A percentile compares a stretch with the other conserved stretches of the same genome.
Conservation (phyloP, 306 rosid genomes). For the Canavalia ensiformis region DNA sequence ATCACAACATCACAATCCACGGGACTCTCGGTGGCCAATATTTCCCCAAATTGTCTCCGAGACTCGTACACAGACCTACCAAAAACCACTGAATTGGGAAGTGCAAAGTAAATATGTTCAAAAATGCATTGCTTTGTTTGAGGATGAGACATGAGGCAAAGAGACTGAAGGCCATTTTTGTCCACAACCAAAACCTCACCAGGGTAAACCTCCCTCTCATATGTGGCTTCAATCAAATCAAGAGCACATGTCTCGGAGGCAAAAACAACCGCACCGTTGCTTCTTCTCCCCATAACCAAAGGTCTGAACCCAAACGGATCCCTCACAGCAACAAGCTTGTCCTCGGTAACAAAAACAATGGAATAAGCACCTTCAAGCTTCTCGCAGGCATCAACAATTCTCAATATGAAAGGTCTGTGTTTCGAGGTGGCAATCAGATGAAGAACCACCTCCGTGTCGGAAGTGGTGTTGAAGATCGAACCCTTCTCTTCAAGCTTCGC, state of each 20-base stretch:
- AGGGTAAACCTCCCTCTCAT: constrained; percentile 90
- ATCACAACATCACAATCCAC: constrained; percentile 97
- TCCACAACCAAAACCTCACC: constrained; percentile 95
- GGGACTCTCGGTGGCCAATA: constrained; percentile 83
- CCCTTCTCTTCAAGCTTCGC: constrained; percentile 80
- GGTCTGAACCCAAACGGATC: constrained; percentile 92
- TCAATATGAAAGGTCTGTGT: constrained; percentile 76
- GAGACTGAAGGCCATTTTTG: constrained; percentile 77
- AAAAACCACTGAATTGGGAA: constrained; percentile 85
- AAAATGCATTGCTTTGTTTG: constrained; percentile 86
- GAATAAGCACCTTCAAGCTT: constrained; percentile 92
- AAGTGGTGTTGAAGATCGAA: constrained; percentile 88
- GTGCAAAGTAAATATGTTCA: constrained; percentile 92
- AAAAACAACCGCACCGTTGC: constrained; percentile 92
- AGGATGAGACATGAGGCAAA: constrained; percentile 91
- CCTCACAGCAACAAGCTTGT: constrained; percentile 87
- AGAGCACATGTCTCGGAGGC: constrained; percentile 99
- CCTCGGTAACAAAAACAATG: constrained; percentile 83
- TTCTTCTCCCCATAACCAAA: constrained; percentile 92
- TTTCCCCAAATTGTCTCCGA: constrained; percentile 78
- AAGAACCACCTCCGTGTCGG: constrained; percentile 95
- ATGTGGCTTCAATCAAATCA: constrained; percentile 93
- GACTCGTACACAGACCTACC: constrained; percentile 93
- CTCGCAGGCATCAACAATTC: constrained; percentile 95
- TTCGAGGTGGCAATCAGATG: constrained; percentile 92